phyloP scores from a whole-genome alignment of 257 asterid species.

The Pogostemon cablin region DNA sequence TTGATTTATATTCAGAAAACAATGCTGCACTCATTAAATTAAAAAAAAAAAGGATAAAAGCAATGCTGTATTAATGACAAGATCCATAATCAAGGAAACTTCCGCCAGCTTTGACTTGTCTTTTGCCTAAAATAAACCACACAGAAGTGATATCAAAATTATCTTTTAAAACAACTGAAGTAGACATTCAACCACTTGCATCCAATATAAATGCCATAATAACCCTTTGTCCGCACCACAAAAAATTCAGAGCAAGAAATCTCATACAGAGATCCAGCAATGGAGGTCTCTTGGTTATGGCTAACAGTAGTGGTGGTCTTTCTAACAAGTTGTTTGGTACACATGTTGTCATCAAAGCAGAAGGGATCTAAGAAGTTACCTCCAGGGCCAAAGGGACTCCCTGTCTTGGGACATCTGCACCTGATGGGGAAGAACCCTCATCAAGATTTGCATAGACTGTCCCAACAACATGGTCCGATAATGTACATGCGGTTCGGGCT shows the following conservation, averaged over 20 bases:
- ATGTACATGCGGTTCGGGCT: slow-evolving; percentile 52
- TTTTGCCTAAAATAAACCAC: background rate
- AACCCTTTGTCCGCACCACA: too few species aligned
- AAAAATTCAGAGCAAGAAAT: background rate
- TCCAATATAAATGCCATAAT: too few species aligned
- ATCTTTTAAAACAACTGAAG: background rate
- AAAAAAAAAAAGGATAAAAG: too few species aligned
- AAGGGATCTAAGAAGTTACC: slow-evolving; percentile 40
- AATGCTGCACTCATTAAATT: too few species aligned
- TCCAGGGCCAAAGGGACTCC: slow-evolving; percentile 58
- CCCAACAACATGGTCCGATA: slow-evolving; percentile 51
- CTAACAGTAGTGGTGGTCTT: background rate
- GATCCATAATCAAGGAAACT: background rate
- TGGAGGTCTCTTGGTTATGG: slow-evolving; percentile 34
- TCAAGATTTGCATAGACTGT: slow-evolving; percentile 43
- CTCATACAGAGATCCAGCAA: background rate
- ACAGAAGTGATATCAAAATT: too few species aligned
- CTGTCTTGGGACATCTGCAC: slow-evolving; percentile 56
- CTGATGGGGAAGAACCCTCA: slow-evolving; percentile 57
- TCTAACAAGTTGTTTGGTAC: slow-evolving; percentile 15
- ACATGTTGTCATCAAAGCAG: background rate
- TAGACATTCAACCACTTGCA: background rate
- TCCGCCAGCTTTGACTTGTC: background rate
- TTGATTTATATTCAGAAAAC: too few species aligned
- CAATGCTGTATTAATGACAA: too few species aligned